Evolutionary conservation across 805 yeast species (phyloP).

Genomic region (Kluyveromyces aestuarii): DNA sequence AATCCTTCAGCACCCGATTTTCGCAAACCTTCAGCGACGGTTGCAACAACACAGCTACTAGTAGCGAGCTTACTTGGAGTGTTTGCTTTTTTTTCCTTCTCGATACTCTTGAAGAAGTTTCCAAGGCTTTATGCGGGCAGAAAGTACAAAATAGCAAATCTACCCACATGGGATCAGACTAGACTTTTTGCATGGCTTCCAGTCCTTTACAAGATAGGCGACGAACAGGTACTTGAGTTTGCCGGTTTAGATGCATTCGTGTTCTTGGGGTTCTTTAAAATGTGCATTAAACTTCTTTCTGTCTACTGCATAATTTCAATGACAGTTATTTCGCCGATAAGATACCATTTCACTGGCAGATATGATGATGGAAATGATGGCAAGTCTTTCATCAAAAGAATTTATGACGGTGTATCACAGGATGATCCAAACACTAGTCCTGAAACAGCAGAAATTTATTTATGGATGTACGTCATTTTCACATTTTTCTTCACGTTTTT

Average conservation of each 20-base stretch:
- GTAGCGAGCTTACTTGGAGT: constrained; percentile 64
- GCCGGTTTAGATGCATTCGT: constrained; percentile 96
- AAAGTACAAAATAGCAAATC: constrained; percentile 27
- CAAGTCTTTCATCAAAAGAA: neutral
- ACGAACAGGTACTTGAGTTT: constrained; percentile 69
- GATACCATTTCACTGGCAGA: constrained; percentile 75
- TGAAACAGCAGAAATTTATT: constrained; percentile 44
- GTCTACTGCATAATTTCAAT: constrained; percentile 63
- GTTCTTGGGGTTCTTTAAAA: constrained; percentile 80
- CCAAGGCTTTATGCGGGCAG: constrained; percentile 85
- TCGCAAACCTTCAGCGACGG: constrained; percentile 36
- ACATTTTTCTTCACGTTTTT: constrained; percentile 76
- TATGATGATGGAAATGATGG: constrained; percentile 52
- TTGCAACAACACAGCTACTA: constrained; percentile 68
- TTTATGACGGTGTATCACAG: constrained; percentile 13
- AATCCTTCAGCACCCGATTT: constrained; percentile 19
- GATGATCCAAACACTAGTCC: constrained; percentile 23
- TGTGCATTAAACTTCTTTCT: constrained; percentile 64
- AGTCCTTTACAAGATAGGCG: constrained; percentile 53
- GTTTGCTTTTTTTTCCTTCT: constrained; percentile 58
- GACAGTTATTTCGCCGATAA: constrained; percentile 70
- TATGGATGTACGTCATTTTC: constrained; percentile 80
- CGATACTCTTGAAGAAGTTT: constrained; percentile 60
- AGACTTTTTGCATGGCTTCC: constrained; percentile 78
- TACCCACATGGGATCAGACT: constrained; percentile 29